Percentiles rank a stretch among this genome's conserved stretches.
phyloP scores from a whole-genome alignment of 106 monocot species.

The Ottelia alismoides region DNA sequence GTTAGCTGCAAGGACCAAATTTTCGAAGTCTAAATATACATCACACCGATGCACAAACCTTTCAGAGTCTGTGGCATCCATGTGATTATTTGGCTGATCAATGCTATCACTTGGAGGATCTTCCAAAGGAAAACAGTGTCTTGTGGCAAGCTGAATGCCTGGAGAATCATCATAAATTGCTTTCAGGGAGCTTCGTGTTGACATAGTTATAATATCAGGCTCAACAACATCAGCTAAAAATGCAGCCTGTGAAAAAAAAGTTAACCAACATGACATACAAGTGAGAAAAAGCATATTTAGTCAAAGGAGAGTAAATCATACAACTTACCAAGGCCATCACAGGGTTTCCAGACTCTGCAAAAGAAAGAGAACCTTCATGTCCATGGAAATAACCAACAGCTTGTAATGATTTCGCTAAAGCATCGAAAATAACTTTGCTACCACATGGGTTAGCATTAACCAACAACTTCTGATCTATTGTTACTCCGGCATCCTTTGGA shows the following conservation, averaged over 20 bases:
- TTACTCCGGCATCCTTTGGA: constrained; percentile 9
- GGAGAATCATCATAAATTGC: constrained; percentile 75
- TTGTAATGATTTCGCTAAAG: constrained; percentile 63
- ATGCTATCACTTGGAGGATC: constrained; percentile 52
- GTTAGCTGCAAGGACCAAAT: too few species aligned
- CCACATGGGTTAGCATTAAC: too few species aligned
- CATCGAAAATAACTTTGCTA: constrained; percentile 38
- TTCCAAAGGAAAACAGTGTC: constrained; percentile 90
- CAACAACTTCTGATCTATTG: too few species aligned
- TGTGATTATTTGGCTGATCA: too few species aligned
- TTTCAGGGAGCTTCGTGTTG: constrained; percentile 64
- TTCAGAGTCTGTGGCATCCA: too few species aligned
- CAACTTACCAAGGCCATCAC: constrained; percentile 73
- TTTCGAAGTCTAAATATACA: too few species aligned
- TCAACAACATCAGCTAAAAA: constrained; percentile 60
- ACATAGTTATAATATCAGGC: constrained; percentile 28
- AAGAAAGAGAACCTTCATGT: constrained; percentile 40
- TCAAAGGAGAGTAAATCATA: too few species aligned
- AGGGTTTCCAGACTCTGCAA: constrained; percentile 87
- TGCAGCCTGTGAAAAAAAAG: constrained; percentile 51
- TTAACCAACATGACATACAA: neutral
- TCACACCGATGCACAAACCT: too few species aligned
- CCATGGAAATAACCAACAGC: constrained; percentile 42
- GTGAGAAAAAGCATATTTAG: too few species aligned
- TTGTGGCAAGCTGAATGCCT: constrained; percentile 64